Evolutionary conservation across 2,329 filamentous ascomycete genomes (phyloP).

Genomic region (Cryphonectria japonica): DNA sequence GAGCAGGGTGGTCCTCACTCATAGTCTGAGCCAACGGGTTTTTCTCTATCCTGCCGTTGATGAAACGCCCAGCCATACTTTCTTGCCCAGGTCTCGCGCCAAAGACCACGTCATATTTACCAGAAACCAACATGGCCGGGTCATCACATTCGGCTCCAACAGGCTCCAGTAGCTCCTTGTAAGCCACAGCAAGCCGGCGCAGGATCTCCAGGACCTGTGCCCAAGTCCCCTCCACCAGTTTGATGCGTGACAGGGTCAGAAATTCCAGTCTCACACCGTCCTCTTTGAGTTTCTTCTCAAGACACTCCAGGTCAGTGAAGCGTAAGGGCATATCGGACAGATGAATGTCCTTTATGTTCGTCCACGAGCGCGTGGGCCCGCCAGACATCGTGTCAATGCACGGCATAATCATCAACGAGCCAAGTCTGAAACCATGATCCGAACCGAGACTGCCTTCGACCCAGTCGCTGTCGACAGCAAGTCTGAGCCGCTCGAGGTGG

Average conservation of each 20-base stretch:
- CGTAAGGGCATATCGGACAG: constrained; percentile 17
- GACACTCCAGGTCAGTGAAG: constrained; percentile 6
- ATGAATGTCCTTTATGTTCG: constrained; percentile 15
- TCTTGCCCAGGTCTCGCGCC: neutral
- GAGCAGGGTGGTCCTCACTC: neutral
- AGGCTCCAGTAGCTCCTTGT: constrained; percentile 19
- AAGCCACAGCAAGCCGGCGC: constrained; percentile 12
- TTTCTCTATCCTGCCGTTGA: constrained; percentile 16
- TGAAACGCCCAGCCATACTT: constrained; percentile 14
- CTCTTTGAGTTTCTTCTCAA: constrained; percentile 1
- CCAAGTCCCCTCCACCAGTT: constrained; percentile 21
- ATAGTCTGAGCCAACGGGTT: constrained; percentile 5
- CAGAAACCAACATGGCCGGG: neutral
- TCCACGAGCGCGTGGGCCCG: neutral
- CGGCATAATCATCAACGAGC: neutral
- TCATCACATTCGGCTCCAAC: constrained; percentile 21
- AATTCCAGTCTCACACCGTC: constrained; percentile 11
- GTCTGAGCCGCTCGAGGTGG: constrained; percentile 15
- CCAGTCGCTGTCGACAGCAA: constrained; percentile 23
- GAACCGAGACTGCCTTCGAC: constrained; percentile 1
- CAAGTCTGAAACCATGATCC: neutral
- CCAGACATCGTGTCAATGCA: neutral
- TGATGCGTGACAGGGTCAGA: constrained; percentile 17
- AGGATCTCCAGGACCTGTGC: constrained; percentile 18
- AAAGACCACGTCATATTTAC: constrained; percentile 11